These are phyloP conservation scores for Talaromyces borbonicus DNA, from an alignment of 495 filamentous ascomycete species.

Conservation along the genomic window DNA sequence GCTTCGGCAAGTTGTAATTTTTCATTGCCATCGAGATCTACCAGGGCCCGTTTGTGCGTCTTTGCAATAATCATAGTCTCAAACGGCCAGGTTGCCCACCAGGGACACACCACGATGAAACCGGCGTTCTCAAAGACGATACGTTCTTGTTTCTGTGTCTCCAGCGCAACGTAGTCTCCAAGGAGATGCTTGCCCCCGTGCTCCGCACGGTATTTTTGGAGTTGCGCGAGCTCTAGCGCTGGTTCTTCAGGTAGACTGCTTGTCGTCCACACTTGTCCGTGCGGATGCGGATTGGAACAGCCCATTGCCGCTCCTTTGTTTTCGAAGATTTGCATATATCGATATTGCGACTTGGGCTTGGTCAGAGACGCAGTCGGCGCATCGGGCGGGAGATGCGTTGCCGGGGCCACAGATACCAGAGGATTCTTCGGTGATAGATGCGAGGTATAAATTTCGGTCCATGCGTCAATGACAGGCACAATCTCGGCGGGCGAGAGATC, in stretches of 20 bases:
- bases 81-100: conserved; percentile 97
- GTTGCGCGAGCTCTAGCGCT: conserved; percentile 60
- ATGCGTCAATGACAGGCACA: conserved; percentile 67
- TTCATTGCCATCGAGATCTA: conserved; percentile 66
- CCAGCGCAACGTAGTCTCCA: conserved; percentile 76
- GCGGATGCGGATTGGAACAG: conserved; percentile 96
- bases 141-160: conserved; percentile 71
- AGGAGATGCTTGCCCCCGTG: conserved; percentile 66
- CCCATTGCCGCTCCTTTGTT: conserved; percentile 98
- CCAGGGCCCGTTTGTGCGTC: conserved; percentile 66
- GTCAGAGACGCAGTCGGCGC: conserved; percentile 33
- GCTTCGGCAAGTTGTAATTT: conserved; percentile 64
- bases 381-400: conserved; percentile 38
- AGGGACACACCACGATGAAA: conserved; percentile 83
- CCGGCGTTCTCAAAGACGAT: conserved; percentile 75
- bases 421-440: conserved; percentile 68
- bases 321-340: conserved; percentile 99
- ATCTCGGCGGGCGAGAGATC: conserved; percentile 65
- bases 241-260: conserved; percentile 84
- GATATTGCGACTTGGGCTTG: conserved; percentile 65
- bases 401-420: conserved; percentile 39
- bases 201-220: conserved; percentile 63
- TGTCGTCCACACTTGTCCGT: conserved; percentile 94
- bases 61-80: conserved; percentile 87
- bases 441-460: conserved; percentile 77